A percentile compares a stretch with the other conserved stretches of the same genome.
Evolutionary conservation across 352 stramenopile genomes (phyloP).

Genomic region (Phytophthora crassamura): DNA sequence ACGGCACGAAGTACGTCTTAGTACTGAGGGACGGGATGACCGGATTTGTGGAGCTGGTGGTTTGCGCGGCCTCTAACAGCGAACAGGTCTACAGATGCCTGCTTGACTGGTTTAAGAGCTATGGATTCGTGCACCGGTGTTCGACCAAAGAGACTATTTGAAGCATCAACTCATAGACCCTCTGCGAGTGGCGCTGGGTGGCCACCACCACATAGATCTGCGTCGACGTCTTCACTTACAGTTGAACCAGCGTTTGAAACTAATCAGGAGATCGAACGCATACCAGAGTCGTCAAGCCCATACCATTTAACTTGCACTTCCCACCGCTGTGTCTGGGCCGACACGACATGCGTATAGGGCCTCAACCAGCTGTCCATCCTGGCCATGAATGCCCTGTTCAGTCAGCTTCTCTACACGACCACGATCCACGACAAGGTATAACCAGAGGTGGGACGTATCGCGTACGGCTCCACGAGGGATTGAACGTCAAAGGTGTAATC

Average conservation of each 20-base stretch:
- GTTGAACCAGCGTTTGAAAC: neutral
- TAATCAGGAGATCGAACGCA: too few relatives aligned
- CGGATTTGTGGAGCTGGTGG: constrained; percentile 34
- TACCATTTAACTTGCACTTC: too few relatives aligned
- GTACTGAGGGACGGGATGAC: constrained; percentile 42
- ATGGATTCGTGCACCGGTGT: constrained; percentile 3
- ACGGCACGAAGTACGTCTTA: constrained; percentile 24
- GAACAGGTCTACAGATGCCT: neutral
- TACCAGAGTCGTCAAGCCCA: too few relatives aligned
- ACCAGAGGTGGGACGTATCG: too few relatives aligned
- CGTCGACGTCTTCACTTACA: neutral
- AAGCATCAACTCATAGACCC: neutral
- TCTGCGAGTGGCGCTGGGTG: neutral
- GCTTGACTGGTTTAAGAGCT: neutral
- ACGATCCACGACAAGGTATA: too few relatives aligned
- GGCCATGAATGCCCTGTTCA: too few relatives aligned
- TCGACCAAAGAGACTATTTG: neutral
- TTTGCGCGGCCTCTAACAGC: constrained; percentile 5
- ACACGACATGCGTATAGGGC: too few relatives aligned
- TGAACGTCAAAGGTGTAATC: too few relatives aligned
- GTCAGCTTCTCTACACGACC: too few relatives aligned
- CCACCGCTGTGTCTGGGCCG: too few relatives aligned
- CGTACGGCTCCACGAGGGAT: too few relatives aligned
- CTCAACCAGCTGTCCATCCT: too few relatives aligned
- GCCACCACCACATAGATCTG: neutral